Evolutionary conservation across 169 alveolate species (phyloP), one percentile per base, ranked within the genome.

Genomic region (Toxoplasma gondii): DNA sequence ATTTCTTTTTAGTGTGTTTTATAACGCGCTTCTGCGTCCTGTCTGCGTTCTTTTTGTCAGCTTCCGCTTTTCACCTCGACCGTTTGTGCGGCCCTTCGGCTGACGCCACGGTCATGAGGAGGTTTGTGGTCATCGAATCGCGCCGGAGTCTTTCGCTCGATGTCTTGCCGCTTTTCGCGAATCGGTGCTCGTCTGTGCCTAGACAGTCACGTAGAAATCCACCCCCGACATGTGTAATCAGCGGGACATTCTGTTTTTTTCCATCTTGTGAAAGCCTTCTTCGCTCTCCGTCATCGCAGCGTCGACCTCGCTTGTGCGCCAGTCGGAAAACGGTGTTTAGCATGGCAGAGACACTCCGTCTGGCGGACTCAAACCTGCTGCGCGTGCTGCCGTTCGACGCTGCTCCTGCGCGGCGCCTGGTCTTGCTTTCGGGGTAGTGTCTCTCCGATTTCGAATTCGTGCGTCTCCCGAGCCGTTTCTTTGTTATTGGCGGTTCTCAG

Each of bases 21-120:
- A 17, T 41, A 9, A 16, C 9, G 24, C n/a, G 86, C n/a, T 38
- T 78, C 10, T n/a, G 49, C 24, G 27, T 38, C 24, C 44, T 27
- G 74, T 78, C 10, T 78, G 27, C 43, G 2, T 9, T 31, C 43
- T 78, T 45, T 31, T 1, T 64, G 74, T n/a, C 90, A 82, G 90
- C 9, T 82, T 41, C 90, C 90, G n/a, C 90, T 82, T 22, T 82
- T 82, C 90, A 82, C 12, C 64, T 0, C 90, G 69, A 41, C 67
- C 24, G 67, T 82, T 9, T 82, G 90, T 38, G 27, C 44, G 24
- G 67, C 41, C 19, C 90, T 82, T 31, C 44, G 90, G 67, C 41
- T 82, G 67, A 82, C 90, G n/a, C 67, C 64, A n/a, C 90, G 64
- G 67, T 4, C 74, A 27, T 64, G n/a, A 27, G 74, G 74, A 16